These are phyloP conservation scores for Cryphonectria nitschkei DNA, from an alignment of 2,329 filamentous ascomycete species.

Conservation along the genomic window DNA sequence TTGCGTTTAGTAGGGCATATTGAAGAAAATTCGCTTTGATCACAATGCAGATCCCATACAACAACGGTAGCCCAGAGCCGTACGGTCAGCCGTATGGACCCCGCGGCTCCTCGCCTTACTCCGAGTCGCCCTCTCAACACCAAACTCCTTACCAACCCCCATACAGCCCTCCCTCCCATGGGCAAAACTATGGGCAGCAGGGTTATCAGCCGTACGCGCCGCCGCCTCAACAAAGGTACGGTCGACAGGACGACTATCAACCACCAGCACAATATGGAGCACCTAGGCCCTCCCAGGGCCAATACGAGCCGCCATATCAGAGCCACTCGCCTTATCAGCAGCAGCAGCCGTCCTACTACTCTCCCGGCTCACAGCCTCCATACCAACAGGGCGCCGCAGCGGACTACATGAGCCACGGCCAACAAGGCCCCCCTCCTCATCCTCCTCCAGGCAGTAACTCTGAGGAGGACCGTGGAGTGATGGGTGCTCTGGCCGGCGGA, in stretches of 20 bases:
- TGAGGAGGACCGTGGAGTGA: conserved; percentile 44
- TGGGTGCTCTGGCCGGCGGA: conserved; percentile 50
- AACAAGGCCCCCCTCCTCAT: neutral
- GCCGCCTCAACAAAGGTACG: conserved; percentile 12
- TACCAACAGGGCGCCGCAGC: conserved; percentile 2
- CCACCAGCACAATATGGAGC: neutral
- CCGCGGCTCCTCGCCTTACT: conserved; percentile 19
- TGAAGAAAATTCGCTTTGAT: neutral
- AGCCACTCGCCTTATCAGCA: conserved; percentile 10
- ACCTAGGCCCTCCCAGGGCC: neutral
- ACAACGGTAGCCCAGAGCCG: conserved; percentile 4
- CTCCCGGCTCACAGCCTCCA: conserved; percentile 1
- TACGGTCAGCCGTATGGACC: conserved; percentile 11
- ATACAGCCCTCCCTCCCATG: conserved; percentile 12
- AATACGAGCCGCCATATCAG: conserved; percentile 9
- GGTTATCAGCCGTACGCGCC: conserved; percentile 12
- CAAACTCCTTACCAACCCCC: neutral
- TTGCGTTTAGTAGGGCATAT: neutral
- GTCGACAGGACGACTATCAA: neutral
- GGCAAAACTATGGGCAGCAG: conserved; percentile 17
- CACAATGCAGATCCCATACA: conserved; percentile 21
- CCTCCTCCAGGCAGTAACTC: neutral
- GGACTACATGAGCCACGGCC: conserved; percentile 12
- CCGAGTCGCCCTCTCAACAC: conserved; percentile 15
- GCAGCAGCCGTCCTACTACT: conserved; percentile 9